Evolutionary conservation across 768 basidiomycete species (phyloP).

Genomic region (Lentinus tigrinus): DNA sequence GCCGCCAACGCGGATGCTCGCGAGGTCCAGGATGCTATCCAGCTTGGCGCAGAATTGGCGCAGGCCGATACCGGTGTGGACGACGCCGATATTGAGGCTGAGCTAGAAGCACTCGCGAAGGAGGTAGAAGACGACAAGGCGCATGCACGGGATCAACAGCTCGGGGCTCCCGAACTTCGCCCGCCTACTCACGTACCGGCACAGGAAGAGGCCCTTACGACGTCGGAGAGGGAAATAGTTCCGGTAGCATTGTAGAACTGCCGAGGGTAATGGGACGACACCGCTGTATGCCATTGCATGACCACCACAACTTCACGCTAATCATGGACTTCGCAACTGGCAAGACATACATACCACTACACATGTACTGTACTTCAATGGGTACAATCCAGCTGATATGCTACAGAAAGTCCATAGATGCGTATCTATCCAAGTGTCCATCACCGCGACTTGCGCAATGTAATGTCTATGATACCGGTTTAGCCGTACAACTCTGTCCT

Average conservation of each 20-base stretch:
- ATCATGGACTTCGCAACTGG: background rate
- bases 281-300: background rate
- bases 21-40: slow-evolving; percentile 80
- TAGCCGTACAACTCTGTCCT: background rate
- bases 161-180: slow-evolving; percentile 4
- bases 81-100: slow-evolving; percentile 61
- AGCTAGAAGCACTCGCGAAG: slow-evolving; percentile 57
- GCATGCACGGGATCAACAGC: slow-evolving; percentile 9
- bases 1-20: slow-evolving; percentile 79
- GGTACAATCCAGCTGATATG: slow-evolving; percentile 9
- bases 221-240: background rate
- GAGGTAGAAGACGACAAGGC: slow-evolving; percentile 39
- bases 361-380: slow-evolving; percentile 1
- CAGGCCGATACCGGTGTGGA: slow-evolving; percentile 44
- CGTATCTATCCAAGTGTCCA: background rate
- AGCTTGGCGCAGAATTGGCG: slow-evolving; percentile 62
- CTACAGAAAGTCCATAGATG: background rate
- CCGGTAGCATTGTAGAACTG: background rate
- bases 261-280: too few relatives aligned
- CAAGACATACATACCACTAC: slow-evolving; percentile 1
- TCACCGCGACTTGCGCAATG: background rate
- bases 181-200: slow-evolving; percentile 8
- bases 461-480: background rate
- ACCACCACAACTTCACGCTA: background rate
- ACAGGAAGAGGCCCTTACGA: background rate